These are phyloP conservation scores for Capronia americana DNA, from an alignment of 2,329 filamentous ascomycete species.

Conservation along the genomic window DNA sequence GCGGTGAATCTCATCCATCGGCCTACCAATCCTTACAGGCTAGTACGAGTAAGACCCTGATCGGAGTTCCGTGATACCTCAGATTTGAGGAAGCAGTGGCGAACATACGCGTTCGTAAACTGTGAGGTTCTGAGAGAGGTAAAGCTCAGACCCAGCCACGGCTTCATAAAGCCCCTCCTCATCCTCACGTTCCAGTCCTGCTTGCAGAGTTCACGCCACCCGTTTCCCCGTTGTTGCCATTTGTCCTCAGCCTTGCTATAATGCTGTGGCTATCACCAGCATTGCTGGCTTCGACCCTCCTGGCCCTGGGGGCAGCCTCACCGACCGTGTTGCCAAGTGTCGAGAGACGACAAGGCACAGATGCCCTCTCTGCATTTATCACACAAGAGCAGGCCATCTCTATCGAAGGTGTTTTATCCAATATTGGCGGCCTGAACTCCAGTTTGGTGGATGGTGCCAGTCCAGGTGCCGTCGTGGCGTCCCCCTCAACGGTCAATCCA, in stretches of 20 bases:
- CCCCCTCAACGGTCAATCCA: constrained; percentile 61
- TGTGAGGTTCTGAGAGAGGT: background rate
- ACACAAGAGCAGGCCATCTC: constrained; percentile 55
- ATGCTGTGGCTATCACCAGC: constrained; percentile 15
- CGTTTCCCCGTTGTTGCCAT: background rate
- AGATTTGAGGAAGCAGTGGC: background rate
- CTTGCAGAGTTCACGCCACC: background rate
- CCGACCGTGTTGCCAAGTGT: constrained; percentile 5
- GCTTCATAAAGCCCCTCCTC: constrained; percentile 1
- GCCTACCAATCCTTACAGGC: background rate
- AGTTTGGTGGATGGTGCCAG: constrained; percentile 56
- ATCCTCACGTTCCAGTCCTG: background rate
- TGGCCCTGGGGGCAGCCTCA: constrained; percentile 15
- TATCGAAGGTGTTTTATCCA: constrained; percentile 61
- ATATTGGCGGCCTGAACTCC: constrained; percentile 60
- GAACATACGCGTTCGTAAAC: background rate
- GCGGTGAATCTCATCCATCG: constrained; percentile 4
- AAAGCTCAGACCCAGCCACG: background rate
- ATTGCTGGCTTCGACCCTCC: constrained; percentile 6
- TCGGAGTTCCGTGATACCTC: constrained; percentile 12
- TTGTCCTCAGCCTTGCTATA: constrained; percentile 4
- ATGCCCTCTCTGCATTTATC: constrained; percentile 48
- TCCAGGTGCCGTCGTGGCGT: constrained; percentile 62
- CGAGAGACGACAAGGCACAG: constrained; percentile 26
- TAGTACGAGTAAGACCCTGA: background rate